Conservation (phyloP, 345 rosid species). For the Linum usitatissimum region DNA sequence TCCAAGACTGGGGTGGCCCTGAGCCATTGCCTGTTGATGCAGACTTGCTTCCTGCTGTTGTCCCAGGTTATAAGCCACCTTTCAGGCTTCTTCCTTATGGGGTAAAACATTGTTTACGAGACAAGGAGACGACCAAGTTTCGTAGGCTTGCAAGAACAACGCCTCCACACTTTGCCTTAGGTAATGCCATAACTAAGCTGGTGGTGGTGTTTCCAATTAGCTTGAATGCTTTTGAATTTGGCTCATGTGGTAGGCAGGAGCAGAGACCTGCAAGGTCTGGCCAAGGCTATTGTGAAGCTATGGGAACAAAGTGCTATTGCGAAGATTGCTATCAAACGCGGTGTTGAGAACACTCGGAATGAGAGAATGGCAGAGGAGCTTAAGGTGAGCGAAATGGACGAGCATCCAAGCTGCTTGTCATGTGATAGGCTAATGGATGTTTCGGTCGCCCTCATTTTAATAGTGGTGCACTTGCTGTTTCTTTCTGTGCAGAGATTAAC, state of each 20-base stretch:
- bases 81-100: constrained; percentile 67
- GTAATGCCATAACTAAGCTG: constrained; percentile 28
- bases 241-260: constrained; percentile 51
- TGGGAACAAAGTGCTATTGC: constrained; percentile 81
- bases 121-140: constrained; percentile 49
- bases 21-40: constrained; percentile 94
- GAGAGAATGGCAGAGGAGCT: constrained; percentile 97
- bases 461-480: constrained; percentile 6
- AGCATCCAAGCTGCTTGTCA: background rate
- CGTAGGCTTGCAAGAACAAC: constrained; percentile 59
- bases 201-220: background rate
- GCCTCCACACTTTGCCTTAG: constrained; percentile 89
- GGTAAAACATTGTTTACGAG: constrained; percentile 41
- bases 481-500: constrained; percentile 55
- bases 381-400: constrained; percentile 36
- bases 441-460: constrained; percentile 15
- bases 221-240: constrained; percentile 10
- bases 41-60: constrained; percentile 67
- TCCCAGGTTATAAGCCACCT: constrained; percentile 60
- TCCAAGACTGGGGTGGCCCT: constrained; percentile 77
- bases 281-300: constrained; percentile 69
- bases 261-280: constrained; percentile 78
- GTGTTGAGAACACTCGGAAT: constrained; percentile 64
- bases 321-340: constrained; percentile 87
- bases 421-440: background rate